Evolutionary conservation across 345 rosid genomes (phyloP).

Genomic region (Eucalyptus melliodora): DNA sequence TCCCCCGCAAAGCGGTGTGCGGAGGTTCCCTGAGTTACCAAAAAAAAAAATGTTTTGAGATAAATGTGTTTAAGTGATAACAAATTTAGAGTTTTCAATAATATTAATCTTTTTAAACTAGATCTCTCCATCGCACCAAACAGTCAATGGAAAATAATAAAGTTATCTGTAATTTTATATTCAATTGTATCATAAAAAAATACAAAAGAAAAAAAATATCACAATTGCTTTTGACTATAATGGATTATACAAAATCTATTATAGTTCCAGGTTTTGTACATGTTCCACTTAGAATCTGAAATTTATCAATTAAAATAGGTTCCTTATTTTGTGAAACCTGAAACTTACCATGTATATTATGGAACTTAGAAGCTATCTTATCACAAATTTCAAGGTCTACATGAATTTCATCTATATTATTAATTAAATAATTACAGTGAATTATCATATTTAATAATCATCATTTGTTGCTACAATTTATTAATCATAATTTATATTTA

Average conservation of each 20-base stretch:
- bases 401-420: fast-evolving
- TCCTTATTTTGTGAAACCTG: fast-evolving
- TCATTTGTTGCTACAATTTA: fast-evolving
- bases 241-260: background rate
- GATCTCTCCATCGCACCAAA: background rate
- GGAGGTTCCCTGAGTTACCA: too few species aligned
- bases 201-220: background rate
- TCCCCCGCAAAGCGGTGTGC: too few species aligned
- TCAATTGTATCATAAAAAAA: background rate
- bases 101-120: background rate
- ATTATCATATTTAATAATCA: too few species aligned
- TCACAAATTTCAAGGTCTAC: fast-evolving
- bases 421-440: fast-evolving
- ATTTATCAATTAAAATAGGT: fast-evolving
- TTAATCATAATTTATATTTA: fast-evolving
- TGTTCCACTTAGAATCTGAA: fast-evolving
- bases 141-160: background rate
- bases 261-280: fast-evolving
- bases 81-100: fast-evolving
- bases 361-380: too few species aligned
- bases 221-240: fast-evolving
- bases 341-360: too few species aligned
- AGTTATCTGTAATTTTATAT: background rate
- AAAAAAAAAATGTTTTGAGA: background rate
- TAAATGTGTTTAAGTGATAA: background rate